Conservation (phyloP, 2,329 filamentous ascomycete species). For the Zasmidium citrigriseum region DNA sequence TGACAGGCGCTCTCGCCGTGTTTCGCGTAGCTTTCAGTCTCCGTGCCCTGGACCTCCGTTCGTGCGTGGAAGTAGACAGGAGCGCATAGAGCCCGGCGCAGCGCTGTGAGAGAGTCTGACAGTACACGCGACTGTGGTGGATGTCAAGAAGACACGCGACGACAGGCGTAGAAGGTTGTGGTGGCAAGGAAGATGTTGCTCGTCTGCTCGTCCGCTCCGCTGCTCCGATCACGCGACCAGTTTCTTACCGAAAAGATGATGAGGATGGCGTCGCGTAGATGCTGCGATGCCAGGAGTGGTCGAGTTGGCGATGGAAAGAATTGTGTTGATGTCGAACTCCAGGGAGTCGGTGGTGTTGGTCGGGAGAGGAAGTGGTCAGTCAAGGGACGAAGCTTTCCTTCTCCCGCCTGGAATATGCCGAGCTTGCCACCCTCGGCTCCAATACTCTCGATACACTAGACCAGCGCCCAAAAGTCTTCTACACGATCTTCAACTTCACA, state of each 20-base stretch:
- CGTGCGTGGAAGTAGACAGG: not conserved
- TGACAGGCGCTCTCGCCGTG: not conserved
- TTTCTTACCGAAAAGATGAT: slow-evolving; percentile 1
- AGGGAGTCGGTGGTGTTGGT: not conserved
- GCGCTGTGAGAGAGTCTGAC: not conserved
- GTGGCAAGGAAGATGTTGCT: not conserved
- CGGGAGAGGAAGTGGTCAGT: not conserved
- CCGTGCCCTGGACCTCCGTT: not conserved
- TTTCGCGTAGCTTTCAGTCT: not conserved
- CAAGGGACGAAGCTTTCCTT: not conserved
- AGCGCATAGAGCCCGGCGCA: not conserved
- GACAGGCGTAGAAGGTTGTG: not conserved
- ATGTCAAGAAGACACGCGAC: not conserved
- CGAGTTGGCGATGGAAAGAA: not conserved
- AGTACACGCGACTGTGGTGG: not conserved
- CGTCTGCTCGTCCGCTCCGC: slow-evolving; percentile 2
- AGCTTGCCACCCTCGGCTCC: not conserved
- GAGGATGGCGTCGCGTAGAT: not conserved
- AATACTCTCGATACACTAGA: not conserved
- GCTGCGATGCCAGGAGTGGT: not conserved
- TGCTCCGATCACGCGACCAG: slow-evolving; percentile 15
- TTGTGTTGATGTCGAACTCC: not conserved
- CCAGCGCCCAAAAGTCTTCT: not conserved
- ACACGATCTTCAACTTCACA: not conserved
- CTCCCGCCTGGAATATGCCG: not conserved